Evolutionary conservation across 2,329 filamentous ascomycete genomes (phyloP).

Genomic region (Aspergillus piperis): DNA sequence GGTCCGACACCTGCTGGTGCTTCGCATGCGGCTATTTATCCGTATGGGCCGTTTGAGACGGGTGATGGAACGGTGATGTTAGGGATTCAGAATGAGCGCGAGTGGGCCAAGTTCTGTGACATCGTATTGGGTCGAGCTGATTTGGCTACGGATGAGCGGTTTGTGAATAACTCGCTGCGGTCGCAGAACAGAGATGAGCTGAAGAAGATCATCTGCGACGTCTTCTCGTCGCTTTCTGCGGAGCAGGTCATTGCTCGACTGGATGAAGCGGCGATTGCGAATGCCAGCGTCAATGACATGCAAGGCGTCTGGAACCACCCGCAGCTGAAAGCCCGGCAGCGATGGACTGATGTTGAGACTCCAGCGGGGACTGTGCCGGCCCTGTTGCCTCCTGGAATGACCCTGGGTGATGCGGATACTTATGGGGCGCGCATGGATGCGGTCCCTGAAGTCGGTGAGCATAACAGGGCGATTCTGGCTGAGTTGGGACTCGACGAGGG

Average conservation of each 20-base stretch:
- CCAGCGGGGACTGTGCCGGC: constrained; percentile 51
- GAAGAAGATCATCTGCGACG: constrained; percentile 47
- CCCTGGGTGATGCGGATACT: constrained; percentile 25
- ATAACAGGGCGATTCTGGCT: constrained; percentile 50
- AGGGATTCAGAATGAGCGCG: constrained; percentile 60
- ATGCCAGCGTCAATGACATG: constrained; percentile 59
- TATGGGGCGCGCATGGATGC: constrained; percentile 34
- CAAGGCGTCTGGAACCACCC: constrained; percentile 57
- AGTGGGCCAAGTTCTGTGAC: constrained; percentile 54
- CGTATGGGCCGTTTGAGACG: constrained; percentile 58
- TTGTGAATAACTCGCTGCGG: constrained; percentile 50
- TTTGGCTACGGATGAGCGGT: constrained; percentile 50
- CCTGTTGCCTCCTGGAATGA: constrained; percentile 53
- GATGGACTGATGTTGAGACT: constrained; percentile 56
- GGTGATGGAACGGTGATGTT: constrained; percentile 56
- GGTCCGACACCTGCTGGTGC: constrained; percentile 52
- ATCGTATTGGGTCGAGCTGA: constrained; percentile 48
- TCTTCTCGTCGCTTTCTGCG: constrained; percentile 44
- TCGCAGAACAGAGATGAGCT: constrained; percentile 51
- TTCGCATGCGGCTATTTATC: constrained; percentile 58
- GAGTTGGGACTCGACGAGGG: constrained; percentile 44
- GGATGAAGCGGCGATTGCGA: constrained; percentile 55
- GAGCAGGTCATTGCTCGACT: constrained; percentile 47
- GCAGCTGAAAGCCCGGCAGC: constrained; percentile 52
- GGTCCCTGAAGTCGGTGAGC: constrained; percentile 54